phyloP scores from a whole-genome alignment of 129 eudicot species.

The Ambrosia trifida region DNA sequence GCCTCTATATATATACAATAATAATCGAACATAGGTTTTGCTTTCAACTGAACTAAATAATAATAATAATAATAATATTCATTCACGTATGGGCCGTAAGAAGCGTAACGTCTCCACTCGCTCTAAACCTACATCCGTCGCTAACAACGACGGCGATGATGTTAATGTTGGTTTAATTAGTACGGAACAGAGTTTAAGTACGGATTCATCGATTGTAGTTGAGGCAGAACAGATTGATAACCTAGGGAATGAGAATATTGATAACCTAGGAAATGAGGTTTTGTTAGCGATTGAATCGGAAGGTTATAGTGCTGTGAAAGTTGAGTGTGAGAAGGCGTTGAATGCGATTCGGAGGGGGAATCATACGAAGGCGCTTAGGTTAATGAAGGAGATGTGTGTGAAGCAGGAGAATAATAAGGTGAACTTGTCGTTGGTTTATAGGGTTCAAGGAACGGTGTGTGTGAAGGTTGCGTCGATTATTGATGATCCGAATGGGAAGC shows the following conservation, averaged over 20 bases:
- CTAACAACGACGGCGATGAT: constrained; percentile 18
- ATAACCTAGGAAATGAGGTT: constrained; percentile 30
- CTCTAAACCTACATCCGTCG: constrained; percentile 38
- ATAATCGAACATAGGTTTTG: constrained; percentile 18
- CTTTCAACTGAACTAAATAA: constrained; percentile 12
- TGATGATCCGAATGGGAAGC: constrained; percentile 64
- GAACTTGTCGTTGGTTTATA: constrained; percentile 55
- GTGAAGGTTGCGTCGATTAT: constrained; percentile 67
- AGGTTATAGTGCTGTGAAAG: constrained; percentile 45
- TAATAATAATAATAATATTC: too few species aligned
- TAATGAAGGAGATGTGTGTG: constrained; percentile 76
- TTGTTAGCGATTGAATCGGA: constrained; percentile 38
- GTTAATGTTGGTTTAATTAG: constrained; percentile 20
- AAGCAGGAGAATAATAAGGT: constrained; percentile 44
- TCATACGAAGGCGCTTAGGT: constrained; percentile 74
- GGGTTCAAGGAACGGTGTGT: constrained; percentile 76
- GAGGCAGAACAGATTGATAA: constrained; percentile 14
- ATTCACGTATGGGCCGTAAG: constrained; percentile 72
- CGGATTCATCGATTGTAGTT: constrained; percentile 20
- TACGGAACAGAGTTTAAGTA: constrained; percentile 18
- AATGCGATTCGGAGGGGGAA: constrained; percentile 70
- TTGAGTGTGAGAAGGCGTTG: constrained; percentile 81
- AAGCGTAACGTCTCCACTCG: constrained; percentile 75
- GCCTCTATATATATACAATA: constrained; percentile 31
- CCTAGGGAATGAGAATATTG: constrained; percentile 16